phyloP scores from a whole-genome alignment of 306 rosid species.

The Vigna angularis region DNA sequence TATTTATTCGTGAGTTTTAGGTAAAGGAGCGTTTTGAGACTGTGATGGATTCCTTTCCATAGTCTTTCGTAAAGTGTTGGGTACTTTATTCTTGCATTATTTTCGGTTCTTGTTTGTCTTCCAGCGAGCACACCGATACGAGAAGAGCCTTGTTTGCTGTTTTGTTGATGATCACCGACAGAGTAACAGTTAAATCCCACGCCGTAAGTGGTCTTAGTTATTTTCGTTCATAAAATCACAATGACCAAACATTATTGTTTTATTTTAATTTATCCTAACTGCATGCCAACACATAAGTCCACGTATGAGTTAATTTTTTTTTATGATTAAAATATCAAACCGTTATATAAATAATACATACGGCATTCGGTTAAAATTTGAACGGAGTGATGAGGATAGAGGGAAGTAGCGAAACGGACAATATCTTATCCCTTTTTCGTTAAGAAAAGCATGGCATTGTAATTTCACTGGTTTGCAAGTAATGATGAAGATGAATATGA shows the following conservation, averaged over 20 bases:
- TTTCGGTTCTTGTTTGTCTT: conserved; percentile 31
- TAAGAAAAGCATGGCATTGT: background rate
- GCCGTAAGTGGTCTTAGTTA: background rate
- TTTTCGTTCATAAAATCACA: no score
- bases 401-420: no score
- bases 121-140: background rate
- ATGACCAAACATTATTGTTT: no score
- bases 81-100: conserved; percentile 37
- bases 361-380: no score
- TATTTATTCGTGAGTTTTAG: background rate
- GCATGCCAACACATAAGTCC: no score
- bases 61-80: conserved; percentile 31
- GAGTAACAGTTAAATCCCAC: background rate
- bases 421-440: no score
- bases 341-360: no score
- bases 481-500: background rate
- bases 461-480: background rate
- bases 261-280: no score
- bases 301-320: no score
- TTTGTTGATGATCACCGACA: conserved; percentile 42
- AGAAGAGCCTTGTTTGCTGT: background rate
- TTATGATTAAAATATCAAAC: no score
- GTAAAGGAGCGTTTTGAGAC: conserved; percentile 16
- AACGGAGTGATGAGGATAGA: no score
- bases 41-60: conserved; percentile 37